A percentile compares a stretch with the other conserved stretches of the same genome.
Evolutionary conservation across 805 yeast species (phyloP).

Genomic region (Metschnikowia kofuensis): DNA sequence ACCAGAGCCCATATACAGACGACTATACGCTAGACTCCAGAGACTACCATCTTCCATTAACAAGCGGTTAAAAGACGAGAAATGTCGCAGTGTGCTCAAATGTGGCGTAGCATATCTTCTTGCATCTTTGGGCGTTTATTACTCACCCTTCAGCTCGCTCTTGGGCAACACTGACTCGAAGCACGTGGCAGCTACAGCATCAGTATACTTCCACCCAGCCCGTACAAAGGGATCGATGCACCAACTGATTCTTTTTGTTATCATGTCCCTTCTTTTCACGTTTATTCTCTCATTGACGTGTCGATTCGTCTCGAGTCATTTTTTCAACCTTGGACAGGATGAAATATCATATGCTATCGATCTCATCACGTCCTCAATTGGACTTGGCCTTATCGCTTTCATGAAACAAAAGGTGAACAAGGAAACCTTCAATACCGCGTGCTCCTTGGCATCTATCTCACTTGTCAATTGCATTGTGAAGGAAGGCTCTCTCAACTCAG

Average conservation of each 20-base stretch:
- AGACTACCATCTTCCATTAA: not conserved
- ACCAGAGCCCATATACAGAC: not conserved
- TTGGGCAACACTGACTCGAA: slow-evolving; percentile 70
- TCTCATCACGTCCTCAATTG: slow-evolving; percentile 48
- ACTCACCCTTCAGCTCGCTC: slow-evolving; percentile 43
- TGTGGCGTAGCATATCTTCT: slow-evolving; percentile 72
- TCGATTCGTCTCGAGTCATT: slow-evolving; percentile 47
- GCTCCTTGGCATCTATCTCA: slow-evolving; percentile 71
- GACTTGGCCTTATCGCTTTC: slow-evolving; percentile 66
- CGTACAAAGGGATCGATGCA: slow-evolving; percentile 78
- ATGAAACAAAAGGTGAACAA: slow-evolving; percentile 65
- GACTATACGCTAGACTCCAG: not conserved
- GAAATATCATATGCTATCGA: slow-evolving; percentile 52
- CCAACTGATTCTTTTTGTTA: slow-evolving; percentile 64
- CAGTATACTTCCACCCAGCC: slow-evolving; percentile 82
- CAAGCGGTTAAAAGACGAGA: slow-evolving; percentile 8
- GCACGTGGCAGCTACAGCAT: slow-evolving; percentile 78
- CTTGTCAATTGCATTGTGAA: slow-evolving; percentile 68
- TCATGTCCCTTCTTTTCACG: slow-evolving; percentile 51
- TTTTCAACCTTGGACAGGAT: slow-evolving; percentile 44
- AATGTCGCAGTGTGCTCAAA: slow-evolving; percentile 44
- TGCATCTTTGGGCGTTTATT: slow-evolving; percentile 72
- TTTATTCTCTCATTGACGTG: slow-evolving; percentile 51
- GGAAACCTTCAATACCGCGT: slow-evolving; percentile 76
- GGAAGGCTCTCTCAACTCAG: slow-evolving; percentile 65